These are phyloP conservation scores for Nitzschia putrida DNA, from an alignment of 108 stramenopile genomes.

Conservation along the genomic window DNA sequence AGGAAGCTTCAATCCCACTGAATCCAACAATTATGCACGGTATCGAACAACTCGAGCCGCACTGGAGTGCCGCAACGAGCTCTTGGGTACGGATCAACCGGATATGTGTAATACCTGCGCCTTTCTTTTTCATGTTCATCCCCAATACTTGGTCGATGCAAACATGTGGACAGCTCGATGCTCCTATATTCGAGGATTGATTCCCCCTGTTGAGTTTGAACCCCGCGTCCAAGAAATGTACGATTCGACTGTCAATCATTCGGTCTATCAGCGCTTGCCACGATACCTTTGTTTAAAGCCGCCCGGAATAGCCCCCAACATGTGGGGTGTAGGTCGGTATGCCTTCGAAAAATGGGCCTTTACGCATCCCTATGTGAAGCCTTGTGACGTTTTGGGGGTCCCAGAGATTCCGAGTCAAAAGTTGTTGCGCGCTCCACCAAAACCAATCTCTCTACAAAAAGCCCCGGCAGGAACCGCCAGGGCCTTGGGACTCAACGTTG, in stretches of 20 bases:
- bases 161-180: conserved; percentile 34
- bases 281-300: conserved; percentile 19
- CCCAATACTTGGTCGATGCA: conserved; percentile 21
- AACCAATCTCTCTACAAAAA: not conserved
- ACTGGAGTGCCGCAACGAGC: conserved; percentile 9
- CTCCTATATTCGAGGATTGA: conserved; percentile 26
- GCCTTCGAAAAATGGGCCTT: conserved; percentile 26
- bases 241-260: conserved; percentile 23
- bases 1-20: conserved; percentile 23
- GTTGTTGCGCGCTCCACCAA: not conserved
- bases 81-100: not conserved
- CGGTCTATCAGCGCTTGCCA: not conserved
- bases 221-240: conserved; percentile 21
- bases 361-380: conserved; percentile 28
- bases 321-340: conserved; percentile 23
- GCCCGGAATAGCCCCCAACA: not conserved
- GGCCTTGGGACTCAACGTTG: not conserved
- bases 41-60: conserved; percentile 13
- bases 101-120: conserved; percentile 18
- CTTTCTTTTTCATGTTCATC: conserved; percentile 17
- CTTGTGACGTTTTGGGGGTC: conserved; percentile 15
- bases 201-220: conserved; percentile 14
- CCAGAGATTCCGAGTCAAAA: not conserved
- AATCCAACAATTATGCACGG: conserved; percentile 15
- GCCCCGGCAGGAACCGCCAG: conserved; percentile 11